Evolutionary conservation across 1,284 basidiomycete species (phyloP), one percentile per base, ranked within the genome.

Genomic region (Boletus coffeatus): DNA sequence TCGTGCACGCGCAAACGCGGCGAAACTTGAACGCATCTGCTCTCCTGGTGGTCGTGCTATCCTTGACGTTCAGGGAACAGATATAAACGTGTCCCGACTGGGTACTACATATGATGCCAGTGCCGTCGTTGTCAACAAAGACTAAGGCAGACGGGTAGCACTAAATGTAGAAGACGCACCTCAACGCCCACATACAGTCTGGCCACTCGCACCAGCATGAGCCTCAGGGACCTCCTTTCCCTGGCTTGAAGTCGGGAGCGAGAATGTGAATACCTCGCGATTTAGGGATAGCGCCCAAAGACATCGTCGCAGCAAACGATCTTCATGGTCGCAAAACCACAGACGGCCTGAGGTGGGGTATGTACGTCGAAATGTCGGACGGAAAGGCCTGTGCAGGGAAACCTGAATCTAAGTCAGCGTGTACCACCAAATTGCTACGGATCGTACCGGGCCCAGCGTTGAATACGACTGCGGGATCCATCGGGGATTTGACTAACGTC

Each of bases 51-150:
- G 72, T 64, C 46, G 75, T 73, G 32, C 73, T 73, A 13, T 74
- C 70, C 71, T 83, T 83, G 43, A 78, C 68, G 63, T 78, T 83
- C 14, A 92, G 84, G 18, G 87, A 83, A 32, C 93, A 87, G 21
- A 96, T 83, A 70, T 93, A 98, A 36, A 98, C 94, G 69, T 98
- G 95, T 0, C 96, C 96, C 1, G 95, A 95, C 67, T 91, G 88
- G 0, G 96, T 39, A 39, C 39, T 98, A 76, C 94, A 97, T 52
- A 98, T 83, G 69, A 98, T 90, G 69, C 98, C 85, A 7, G 90
- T 86, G 2, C 95, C 94, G 68, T 98, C 94, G 1, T 64, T 18
- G 32, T 41, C 9, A 56, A 62, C 3, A 43, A 39, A 48, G 18
- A 39, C 53, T 53, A 8, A 21, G 21, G 29, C 57, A 37, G 46